phyloP scores from a whole-genome alignment of 1,284 basidiomycete genomes.

The Ceratobasidium theobromae region DNA sequence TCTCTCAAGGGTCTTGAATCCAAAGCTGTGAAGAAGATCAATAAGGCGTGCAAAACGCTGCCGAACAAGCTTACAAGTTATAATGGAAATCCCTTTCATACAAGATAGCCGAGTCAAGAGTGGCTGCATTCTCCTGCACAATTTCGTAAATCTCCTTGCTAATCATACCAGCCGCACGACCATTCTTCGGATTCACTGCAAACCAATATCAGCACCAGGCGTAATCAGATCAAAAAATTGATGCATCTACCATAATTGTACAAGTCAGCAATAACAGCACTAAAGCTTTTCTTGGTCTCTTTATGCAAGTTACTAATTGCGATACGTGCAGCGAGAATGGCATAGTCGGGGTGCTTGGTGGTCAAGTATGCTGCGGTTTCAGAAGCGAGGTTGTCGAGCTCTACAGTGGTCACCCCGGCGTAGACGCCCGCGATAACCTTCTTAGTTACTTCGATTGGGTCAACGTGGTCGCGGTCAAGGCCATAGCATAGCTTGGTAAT shows the following conservation, averaged over 20 bases:
- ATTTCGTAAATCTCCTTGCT: slow-evolving; percentile 84
- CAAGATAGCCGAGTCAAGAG: slow-evolving; percentile 92
- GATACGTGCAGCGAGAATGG: slow-evolving; percentile 96
- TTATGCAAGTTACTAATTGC: slow-evolving; percentile 99
- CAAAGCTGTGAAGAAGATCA: slow-evolving; percentile 64
- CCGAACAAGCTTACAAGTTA: slow-evolving; percentile 65
- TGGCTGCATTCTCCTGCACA: slow-evolving; percentile 80
- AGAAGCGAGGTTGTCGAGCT: slow-evolving; percentile 95
- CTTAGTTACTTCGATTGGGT: slow-evolving; percentile 80
- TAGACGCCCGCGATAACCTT: slow-evolving; percentile 97
- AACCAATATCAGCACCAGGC: background rate
- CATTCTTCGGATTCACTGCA: slow-evolving; percentile 94
- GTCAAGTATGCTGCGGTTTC: slow-evolving; percentile 98
- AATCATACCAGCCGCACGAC: slow-evolving; percentile 86
- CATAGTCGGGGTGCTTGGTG: slow-evolving; percentile 96
- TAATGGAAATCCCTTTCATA: slow-evolving; percentile 99
- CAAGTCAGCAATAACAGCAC: slow-evolving; percentile 86
- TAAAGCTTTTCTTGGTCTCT: slow-evolving; percentile 98
- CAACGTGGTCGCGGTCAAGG: slow-evolving; percentile 89
- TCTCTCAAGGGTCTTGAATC: slow-evolving; percentile 98
- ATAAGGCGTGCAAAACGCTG: background rate
- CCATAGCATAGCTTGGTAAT: slow-evolving; percentile 98
- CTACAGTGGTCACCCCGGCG: slow-evolving; percentile 94
- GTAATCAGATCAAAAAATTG: background rate
- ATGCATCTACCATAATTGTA: slow-evolving; percentile 75